Evolutionary conservation across 805 yeast species (phyloP).

Genomic region (Yarrowia porcina): DNA sequence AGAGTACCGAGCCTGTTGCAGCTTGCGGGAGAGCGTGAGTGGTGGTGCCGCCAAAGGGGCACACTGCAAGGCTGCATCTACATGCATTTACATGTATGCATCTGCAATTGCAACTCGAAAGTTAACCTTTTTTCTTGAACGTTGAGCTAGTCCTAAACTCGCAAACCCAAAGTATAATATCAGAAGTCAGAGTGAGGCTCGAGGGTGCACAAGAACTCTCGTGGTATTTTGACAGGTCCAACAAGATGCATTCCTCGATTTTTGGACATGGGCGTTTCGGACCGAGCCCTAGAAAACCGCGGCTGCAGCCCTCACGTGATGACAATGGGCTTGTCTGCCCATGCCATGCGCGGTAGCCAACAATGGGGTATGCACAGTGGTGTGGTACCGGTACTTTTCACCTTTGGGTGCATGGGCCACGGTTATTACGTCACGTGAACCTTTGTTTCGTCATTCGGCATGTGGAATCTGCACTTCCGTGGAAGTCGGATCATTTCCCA

Average conservation of each 20-base stretch:
- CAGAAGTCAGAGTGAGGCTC: neutral
- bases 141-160: conserved; percentile 7
- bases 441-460: neutral
- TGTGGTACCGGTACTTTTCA: neutral
- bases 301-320: neutral
- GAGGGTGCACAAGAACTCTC: neutral
- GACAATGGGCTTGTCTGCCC: neutral
- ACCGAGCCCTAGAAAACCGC: neutral
- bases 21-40: conserved; percentile 23
- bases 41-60: conserved; percentile 25
- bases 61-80: conserved; percentile 18
- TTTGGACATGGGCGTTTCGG: neutral
- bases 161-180: neutral
- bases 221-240: neutral
- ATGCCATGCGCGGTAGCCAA: conserved; percentile 1
- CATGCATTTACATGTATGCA: conserved; percentile 13
- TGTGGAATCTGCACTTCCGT: neutral
- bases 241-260: neutral
- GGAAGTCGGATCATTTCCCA: neutral
- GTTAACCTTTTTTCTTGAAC: neutral
- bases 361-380: conserved; percentile 1
- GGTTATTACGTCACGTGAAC: neutral
- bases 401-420: neutral
- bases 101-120: neutral
- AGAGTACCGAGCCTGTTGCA: conserved; percentile 13